Evolutionary conservation across 805 yeast species (phyloP), one percentile per base, ranked within the genome.

Genomic region (Phaffomyces thermotolerans): DNA sequence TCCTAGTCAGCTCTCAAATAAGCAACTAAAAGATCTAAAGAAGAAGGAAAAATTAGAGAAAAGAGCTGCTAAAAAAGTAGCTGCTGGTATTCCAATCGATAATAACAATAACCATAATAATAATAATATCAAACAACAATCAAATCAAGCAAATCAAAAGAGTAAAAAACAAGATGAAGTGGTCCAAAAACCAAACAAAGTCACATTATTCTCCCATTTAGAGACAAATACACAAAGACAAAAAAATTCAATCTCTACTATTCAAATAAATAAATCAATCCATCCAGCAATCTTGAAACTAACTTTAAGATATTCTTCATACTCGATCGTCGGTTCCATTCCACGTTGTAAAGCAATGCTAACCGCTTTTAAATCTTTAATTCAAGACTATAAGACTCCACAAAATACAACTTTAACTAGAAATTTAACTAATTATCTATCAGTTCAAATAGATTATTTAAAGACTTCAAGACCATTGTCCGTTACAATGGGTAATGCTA

Each of bases 401-500:
- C 77, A 73, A 34, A 89, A 86, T 44, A 83, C 93, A 8, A 81
- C 95, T 1, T 71, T 93, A 54, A 80, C 90, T 31, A 80, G 99
- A 68, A 86, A 90, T 64, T 73, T 93, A 56, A 88, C 96, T 0
- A 80, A 83, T 29, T 91, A 89, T 62, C 71, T 93, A 46, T 81
- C 95, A 10, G 87, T 84, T 58, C 99, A 93, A 65, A 93, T 93
- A 51, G 99, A 91, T 60, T 87, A 84, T 53, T 69, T 93, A 53
- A 91, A 87, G 56, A 79, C 87, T 9, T 90, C 96, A 4, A 78
- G 99, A 50, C 97, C 98, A 1, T 71, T 93, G 39, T 80, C 93
- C 44, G 85, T 90, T 3, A 77, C 96, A 1, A 93, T 93, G 99
- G 99, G 99, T 43, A 93, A 90, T 67, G 91, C 97, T 3, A 93